A percentile compares a stretch with the other conserved stretches of the same genome.
Evolutionary conservation across 1,139 yeast species (phyloP).

Genomic region (Geotrichum bryndzae): DNA sequence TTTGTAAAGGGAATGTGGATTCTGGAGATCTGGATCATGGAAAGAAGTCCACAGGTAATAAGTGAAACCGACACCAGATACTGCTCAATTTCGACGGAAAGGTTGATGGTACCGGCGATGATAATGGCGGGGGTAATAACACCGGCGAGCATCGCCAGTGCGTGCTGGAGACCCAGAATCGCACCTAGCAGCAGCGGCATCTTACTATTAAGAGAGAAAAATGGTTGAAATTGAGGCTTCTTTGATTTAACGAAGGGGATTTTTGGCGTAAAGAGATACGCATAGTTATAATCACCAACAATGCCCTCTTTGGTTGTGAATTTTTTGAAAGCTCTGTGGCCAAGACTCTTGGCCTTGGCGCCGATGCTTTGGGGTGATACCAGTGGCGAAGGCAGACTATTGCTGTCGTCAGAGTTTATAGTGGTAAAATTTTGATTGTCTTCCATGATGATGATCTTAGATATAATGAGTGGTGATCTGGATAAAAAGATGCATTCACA

Average conservation of each 20-base stretch:
- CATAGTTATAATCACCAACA: slow-evolving; percentile 78
- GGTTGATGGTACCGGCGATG: slow-evolving; percentile 55
- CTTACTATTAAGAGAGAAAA: slow-evolving; percentile 69
- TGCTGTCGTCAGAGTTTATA: background rate
- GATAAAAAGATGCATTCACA: no score
- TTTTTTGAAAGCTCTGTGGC: slow-evolving; percentile 18
- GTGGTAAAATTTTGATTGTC: background rate
- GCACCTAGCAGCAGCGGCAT: slow-evolving; percentile 74
- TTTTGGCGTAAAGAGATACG: slow-evolving; percentile 67
- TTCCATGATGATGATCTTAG: background rate
- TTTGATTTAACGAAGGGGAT: slow-evolving; percentile 54
- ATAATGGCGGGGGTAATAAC: slow-evolving; percentile 76
- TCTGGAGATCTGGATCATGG: slow-evolving; percentile 72
- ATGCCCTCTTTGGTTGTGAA: slow-evolving; percentile 60
- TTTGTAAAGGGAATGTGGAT: slow-evolving; percentile 66
- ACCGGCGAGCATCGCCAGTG: slow-evolving; percentile 87
- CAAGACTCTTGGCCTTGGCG: background rate
- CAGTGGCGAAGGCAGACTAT: background rate
- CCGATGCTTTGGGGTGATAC: background rate
- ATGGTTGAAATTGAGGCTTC: slow-evolving; percentile 48
- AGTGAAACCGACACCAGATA: slow-evolving; percentile 74
- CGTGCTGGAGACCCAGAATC: slow-evolving; percentile 79
- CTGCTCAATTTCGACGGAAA: slow-evolving; percentile 46
- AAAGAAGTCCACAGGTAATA: slow-evolving; percentile 67
- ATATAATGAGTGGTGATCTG: background rate